Base-by-base conservation (phyloP, 176 grass and related monocot species). In the Lolium perenne region DNA sequence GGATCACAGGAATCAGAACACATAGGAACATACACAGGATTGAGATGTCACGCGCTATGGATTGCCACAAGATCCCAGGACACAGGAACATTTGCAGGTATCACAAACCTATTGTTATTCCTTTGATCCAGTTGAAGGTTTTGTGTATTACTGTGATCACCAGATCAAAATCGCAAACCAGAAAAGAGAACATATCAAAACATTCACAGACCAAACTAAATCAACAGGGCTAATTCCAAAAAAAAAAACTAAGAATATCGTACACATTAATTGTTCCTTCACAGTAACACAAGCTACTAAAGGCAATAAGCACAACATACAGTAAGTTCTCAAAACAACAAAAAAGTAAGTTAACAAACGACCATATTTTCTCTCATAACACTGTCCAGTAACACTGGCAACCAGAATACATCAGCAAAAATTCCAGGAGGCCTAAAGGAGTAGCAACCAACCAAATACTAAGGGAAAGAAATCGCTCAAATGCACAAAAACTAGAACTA, bases 1-100 rank as follows among this genome's bases (percentile, higher is more conserved):
- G 62, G 62, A 22, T 60, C 57, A 60, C 20, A 60, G n/a, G 57
- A 65, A 65, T 32, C 14, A 65, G 25, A 65, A 64, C 29, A 65
- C 6, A 0, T 15, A 65, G 25, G 25, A 32, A 16, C 29, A 65
- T 25, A 65, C 12, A 15, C 62, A 65, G 25, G 62, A 65, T 65
- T 65, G 23, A 65, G 62, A 65, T 32, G 12, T 32, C 25, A 65
- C 6, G 5, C 5, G 11, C 29, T 65, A 32, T 32, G 25, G 62
- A 65, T 32, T 65, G 13, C 62, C 29, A 65, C 62, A 65, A 32
- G 62, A 65, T 65, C 62, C 62, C 61, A 29, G 23, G 61, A 64
- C 23, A 64, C 60, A 15, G 1, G 25, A 65, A 65, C 6, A 35
- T 65, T 65, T 32, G 25, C 62, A 65, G 10, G 12, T 54, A 38